A percentile compares a stretch with the other conserved stretches of the same genome.
Conservation (phyloP, 768 basidiomycete genomes). For the Termitomyces sp. region DNA sequence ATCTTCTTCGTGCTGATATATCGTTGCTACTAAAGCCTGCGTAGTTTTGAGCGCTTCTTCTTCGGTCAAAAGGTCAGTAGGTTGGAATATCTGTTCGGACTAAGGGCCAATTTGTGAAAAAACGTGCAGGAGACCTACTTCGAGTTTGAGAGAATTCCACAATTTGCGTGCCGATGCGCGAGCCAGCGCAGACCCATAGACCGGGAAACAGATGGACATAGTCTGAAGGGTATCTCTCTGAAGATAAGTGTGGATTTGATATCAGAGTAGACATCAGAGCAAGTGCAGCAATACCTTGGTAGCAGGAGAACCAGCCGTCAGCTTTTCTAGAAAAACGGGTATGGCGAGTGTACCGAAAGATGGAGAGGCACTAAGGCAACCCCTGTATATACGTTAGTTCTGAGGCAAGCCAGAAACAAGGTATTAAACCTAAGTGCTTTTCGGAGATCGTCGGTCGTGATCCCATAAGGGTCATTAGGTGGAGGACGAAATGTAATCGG, state of each 20-base stretch:
- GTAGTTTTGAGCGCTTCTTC: slow-evolving; percentile 65
- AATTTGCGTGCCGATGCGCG: slow-evolving; percentile 64
- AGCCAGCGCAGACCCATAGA: slow-evolving; percentile 67
- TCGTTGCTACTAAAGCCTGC: slow-evolving; percentile 66
- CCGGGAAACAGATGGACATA: slow-evolving; percentile 70
- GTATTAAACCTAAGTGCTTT: slow-evolving; percentile 36
- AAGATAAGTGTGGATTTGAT: neutral
- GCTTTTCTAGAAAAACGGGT: slow-evolving; percentile 88
- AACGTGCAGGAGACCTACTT: slow-evolving; percentile 42
- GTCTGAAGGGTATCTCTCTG: slow-evolving; percentile 86
- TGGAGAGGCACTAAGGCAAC: slow-evolving; percentile 74
- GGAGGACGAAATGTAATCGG: slow-evolving; percentile 96
- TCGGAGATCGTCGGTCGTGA: slow-evolving; percentile 84
- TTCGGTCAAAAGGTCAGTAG: slow-evolving; percentile 74
- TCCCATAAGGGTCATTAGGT: slow-evolving; percentile 89
- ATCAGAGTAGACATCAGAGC: neutral
- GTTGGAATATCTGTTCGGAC: slow-evolving; percentile 77
- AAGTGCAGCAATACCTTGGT: slow-evolving; percentile 63
- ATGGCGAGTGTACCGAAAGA: slow-evolving; percentile 80
- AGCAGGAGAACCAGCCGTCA: slow-evolving; percentile 70
- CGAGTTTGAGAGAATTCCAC: slow-evolving; percentile 90
- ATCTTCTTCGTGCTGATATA: slow-evolving; percentile 49
- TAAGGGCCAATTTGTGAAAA: neutral
- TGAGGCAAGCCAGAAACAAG: neutral
- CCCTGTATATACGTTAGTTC: slow-evolving; percentile 26